These are phyloP conservation scores for Ceratobasidium sp. DNA, from an alignment of 1,284 basidiomycete species.

Conservation along the genomic window DNA sequence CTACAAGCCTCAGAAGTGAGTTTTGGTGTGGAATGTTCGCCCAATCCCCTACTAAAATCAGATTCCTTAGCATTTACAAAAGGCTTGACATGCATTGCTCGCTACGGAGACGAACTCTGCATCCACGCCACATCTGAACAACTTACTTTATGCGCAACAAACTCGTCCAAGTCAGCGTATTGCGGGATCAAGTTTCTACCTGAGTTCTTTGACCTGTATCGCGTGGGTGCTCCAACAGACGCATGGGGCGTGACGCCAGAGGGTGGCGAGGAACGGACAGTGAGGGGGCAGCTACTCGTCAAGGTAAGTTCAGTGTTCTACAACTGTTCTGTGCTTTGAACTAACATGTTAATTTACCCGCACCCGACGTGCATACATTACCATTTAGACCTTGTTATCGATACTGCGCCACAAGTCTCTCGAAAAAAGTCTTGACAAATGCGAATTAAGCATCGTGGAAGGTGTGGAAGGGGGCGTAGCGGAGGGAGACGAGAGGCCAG, in stretches of 20 bases:
- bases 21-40: not conserved
- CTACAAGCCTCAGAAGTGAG: slow-evolving; percentile 36
- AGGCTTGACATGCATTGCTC: slow-evolving; percentile 75
- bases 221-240: slow-evolving; percentile 52
- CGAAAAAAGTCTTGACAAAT: slow-evolving; percentile 77
- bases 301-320: slow-evolving; percentile 60
- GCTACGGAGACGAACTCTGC: slow-evolving; percentile 80
- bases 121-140: slow-evolving; percentile 69
- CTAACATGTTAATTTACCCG: not conserved
- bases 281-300: slow-evolving; percentile 71
- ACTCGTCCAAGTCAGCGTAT: slow-evolving; percentile 80
- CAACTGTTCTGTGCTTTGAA: not conserved
- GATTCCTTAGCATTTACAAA: slow-evolving; percentile 70
- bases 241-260: slow-evolving; percentile 12
- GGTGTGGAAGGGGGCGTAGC: slow-evolving; percentile 56
- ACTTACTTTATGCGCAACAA: slow-evolving; percentile 74
- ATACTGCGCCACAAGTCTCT: slow-evolving; percentile 75
- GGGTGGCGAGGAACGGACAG: slow-evolving; percentile 47
- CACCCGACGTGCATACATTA: not conserved
- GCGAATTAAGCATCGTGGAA: slow-evolving; percentile 74
- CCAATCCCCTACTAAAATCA: not conserved
- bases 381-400: slow-evolving; percentile 68
- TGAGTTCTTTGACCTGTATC: slow-evolving; percentile 75
- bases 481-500: slow-evolving; percentile 62
- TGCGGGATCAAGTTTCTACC: slow-evolving; percentile 76